phyloP scores from a whole-genome alignment of 768 basidiomycete species.

The Leccinum fibrillosum region DNA sequence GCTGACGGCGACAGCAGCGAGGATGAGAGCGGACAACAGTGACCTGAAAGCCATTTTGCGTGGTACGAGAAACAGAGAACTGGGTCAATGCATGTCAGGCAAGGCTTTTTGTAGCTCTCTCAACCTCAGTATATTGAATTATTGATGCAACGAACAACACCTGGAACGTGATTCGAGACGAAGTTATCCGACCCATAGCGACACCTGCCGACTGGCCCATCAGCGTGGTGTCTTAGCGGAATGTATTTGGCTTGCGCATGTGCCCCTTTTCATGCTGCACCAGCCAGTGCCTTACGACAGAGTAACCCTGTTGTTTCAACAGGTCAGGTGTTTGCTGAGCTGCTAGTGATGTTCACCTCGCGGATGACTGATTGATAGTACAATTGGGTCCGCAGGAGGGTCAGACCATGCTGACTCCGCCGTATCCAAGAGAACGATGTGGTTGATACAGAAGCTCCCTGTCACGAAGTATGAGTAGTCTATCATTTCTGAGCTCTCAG shows the following conservation, averaged over 20 bases:
- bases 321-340: neutral
- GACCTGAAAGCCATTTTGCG: slow-evolving; percentile 17
- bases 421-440: neutral
- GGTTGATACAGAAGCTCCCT: neutral
- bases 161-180: neutral
- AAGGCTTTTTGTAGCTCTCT: slow-evolving; percentile 10
- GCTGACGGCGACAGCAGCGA: slow-evolving; percentile 11
- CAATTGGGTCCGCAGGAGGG: too few species aligned
- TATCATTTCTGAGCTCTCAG: too few species aligned
- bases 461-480: too few species aligned
- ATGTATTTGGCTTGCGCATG: neutral
- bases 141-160: slow-evolving; percentile 5
- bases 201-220: neutral
- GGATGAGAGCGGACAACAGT: slow-evolving; percentile 10
- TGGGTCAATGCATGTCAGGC: neutral
- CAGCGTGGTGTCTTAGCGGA: neutral
- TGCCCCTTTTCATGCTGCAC: neutral
- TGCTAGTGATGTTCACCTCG: neutral
- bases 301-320: too few species aligned
- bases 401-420: too few species aligned
- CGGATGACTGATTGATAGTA: neutral
- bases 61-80: neutral
- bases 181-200: slow-evolving; percentile 1
- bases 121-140: neutral
- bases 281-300: neutral